phyloP scores from a whole-genome alignment of 306 rosid genomes.

The Prunus mume region DNA sequence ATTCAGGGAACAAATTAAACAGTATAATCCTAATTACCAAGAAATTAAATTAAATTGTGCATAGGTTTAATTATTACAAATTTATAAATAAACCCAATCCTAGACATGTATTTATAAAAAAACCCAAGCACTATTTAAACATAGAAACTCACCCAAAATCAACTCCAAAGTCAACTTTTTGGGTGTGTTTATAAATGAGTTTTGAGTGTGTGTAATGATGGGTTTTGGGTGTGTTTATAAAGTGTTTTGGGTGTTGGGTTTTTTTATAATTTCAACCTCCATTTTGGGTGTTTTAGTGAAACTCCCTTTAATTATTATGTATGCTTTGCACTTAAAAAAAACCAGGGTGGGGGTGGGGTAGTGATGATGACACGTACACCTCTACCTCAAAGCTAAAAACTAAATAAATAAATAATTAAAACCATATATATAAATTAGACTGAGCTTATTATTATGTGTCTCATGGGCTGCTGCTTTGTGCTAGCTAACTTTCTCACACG shows the following conservation, averaged over 20 bases:
- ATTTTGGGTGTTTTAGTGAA: too few species aligned
- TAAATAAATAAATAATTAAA: neutral
- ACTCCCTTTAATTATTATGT: neutral
- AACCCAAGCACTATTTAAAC: too few species aligned
- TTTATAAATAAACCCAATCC: too few species aligned
- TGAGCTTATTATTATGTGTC: neutral
- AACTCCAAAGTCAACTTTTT: too few species aligned
- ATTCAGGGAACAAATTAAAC: neutral
- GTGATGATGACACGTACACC: neutral
- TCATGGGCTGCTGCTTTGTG: neutral
- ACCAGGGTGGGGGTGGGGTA: too few species aligned
- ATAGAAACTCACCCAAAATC: too few species aligned
- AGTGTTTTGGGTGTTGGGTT: too few species aligned
- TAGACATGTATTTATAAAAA: too few species aligned
- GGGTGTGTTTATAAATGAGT: too few species aligned
- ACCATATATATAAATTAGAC: neutral
- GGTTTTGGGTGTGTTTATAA: too few species aligned
- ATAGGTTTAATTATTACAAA: neutral
- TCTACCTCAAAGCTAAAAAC: neutral
- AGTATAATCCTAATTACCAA: neutral
- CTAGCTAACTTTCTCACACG: conserved; percentile 29
- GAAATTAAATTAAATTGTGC: neutral
- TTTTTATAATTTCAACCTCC: too few species aligned
- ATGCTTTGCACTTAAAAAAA: neutral
- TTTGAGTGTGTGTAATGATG: too few species aligned